Evolutionary conservation across 1,284 basidiomycete species (phyloP).

Genomic region (Ceratobasidium sp.): DNA sequence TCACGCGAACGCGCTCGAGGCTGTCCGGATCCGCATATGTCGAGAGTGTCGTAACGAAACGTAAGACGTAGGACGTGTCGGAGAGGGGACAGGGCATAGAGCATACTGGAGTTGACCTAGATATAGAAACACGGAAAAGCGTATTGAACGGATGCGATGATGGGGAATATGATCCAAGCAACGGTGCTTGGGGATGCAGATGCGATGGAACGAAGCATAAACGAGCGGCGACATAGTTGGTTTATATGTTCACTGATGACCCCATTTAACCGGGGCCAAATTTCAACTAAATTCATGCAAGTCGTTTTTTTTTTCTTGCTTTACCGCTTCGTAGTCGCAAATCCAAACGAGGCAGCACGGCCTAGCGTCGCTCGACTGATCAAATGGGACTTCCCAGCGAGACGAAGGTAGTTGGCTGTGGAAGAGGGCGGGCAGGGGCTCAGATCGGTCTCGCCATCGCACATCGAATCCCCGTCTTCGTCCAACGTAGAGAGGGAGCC

Average conservation of each 20-base stretch:
- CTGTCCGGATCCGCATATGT: neutral
- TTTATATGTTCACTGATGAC: constrained; percentile 1
- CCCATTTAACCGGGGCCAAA: neutral
- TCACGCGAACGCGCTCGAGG: neutral
- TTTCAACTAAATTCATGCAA: neutral
- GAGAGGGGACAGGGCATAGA: neutral
- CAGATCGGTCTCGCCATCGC: constrained; percentile 39
- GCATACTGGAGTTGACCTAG: neutral
- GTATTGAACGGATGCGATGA: neutral
- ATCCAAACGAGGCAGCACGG: constrained; percentile 26
- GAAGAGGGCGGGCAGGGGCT: constrained; percentile 25
- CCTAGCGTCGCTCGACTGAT: neutral
- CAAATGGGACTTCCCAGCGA: constrained; percentile 2
- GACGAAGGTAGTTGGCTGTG: constrained; percentile 19
- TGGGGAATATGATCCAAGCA: neutral
- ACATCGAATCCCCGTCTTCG: constrained; percentile 64
- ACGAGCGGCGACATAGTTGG: constrained; percentile 5
- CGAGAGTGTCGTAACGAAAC: neutral
- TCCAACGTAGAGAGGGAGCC: constrained; percentile 63
- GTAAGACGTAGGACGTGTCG: neutral
- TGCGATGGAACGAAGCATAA: constrained; percentile 1
- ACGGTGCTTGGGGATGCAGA: neutral
- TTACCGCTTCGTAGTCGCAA: constrained; percentile 20
- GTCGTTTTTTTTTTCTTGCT: neutral
- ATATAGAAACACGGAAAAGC: neutral